Conservation (phyloP, 2,329 filamentous ascomycete genomes). For the Cucurbitaria berberidis region DNA sequence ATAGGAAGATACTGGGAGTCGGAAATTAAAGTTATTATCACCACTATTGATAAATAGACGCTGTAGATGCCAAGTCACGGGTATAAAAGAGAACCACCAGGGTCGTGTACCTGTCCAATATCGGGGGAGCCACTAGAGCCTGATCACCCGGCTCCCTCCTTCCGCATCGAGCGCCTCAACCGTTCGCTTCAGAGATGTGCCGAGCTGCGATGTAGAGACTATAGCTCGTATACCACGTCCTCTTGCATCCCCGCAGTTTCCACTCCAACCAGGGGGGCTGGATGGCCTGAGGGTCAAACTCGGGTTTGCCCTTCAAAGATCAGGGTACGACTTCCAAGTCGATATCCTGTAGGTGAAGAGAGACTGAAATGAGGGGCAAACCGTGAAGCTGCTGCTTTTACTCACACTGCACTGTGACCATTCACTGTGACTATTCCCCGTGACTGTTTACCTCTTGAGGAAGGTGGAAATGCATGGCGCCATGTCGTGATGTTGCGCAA, state of each 20-base stretch:
- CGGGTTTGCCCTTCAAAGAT: no score
- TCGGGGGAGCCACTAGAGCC: neutral
- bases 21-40: neutral
- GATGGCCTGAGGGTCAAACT: no score
- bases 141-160: neutral
- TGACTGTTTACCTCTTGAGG: no score
- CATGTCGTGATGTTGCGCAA: slow-evolving; percentile 1
- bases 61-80: slow-evolving; percentile 1
- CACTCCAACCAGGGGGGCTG: no score
- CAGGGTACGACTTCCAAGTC: no score
- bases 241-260: no score
- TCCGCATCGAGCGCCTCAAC: slow-evolving; percentile 3
- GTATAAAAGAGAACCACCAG: neutral
- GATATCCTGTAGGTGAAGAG: no score
- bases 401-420: neutral
- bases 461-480: neutral
- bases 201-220: neutral
- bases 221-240: no score
- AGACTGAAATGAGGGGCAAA: neutral
- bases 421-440: no score
- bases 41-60: slow-evolving; percentile 1
- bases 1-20: neutral
- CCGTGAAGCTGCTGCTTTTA: neutral
- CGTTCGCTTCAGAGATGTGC: slow-evolving; percentile 7
- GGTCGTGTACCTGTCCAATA: slow-evolving; percentile 2